These are phyloP conservation scores for Haplosporangium sp. DNA, from an alignment of 371 early-diverging fungal genomes.

Conservation along the genomic window DNA sequence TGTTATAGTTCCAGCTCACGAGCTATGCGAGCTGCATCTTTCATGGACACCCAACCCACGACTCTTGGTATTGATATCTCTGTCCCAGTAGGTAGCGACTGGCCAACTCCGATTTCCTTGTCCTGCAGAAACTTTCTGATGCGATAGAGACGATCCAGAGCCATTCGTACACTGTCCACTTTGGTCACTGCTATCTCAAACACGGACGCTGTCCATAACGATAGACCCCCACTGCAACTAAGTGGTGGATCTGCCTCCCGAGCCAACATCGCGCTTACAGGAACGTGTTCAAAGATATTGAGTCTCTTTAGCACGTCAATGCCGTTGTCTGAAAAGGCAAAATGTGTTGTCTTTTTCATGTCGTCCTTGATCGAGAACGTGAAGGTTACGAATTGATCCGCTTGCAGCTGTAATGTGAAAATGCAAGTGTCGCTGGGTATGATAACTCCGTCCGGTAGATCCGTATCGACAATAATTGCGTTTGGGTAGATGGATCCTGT, in stretches of 20 bases:
- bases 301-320: slow-evolving; percentile 6
- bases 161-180: slow-evolving; percentile 20
- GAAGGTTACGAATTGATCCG: slow-evolving; percentile 45
- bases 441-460: slow-evolving; percentile 4
- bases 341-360: slow-evolving; percentile 26
- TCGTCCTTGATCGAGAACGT: slow-evolving; percentile 53
- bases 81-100: neutral
- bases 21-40: neutral
- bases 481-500: slow-evolving; percentile 1
- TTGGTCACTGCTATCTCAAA: slow-evolving; percentile 32
- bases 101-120: neutral
- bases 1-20: neutral
- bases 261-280: slow-evolving; percentile 11
- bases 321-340: neutral
- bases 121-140: slow-evolving; percentile 9
- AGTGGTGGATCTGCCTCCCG: neutral
- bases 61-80: neutral
- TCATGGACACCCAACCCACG: neutral
- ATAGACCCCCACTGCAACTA: neutral
- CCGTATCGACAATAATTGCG: slow-evolving; percentile 29
- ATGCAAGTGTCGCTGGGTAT: slow-evolving; percentile 27
- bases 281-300: slow-evolving; percentile 23
- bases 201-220: slow-evolving; percentile 38
- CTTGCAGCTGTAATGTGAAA: slow-evolving; percentile 39
- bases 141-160: slow-evolving; percentile 21